Conservation (phyloP, 1,284 basidiomycete genomes). For the Cryptococcus sp. region DNA sequence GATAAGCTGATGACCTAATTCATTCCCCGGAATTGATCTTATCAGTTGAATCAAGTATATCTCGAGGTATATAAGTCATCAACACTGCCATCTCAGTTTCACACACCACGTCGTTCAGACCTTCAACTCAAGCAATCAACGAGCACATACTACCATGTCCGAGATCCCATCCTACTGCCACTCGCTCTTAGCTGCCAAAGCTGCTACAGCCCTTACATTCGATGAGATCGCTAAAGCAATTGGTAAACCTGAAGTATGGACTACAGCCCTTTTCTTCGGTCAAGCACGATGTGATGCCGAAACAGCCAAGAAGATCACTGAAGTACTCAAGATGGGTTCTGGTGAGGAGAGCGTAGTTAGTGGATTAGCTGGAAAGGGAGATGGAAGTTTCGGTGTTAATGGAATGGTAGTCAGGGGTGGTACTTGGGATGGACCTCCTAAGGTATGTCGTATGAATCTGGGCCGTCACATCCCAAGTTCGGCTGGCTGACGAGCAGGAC, state of each 20-base stretch:
- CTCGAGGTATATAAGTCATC: no score
- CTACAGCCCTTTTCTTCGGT: constrained; percentile 81
- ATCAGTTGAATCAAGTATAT: no score
- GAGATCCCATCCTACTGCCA: constrained; percentile 23
- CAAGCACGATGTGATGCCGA: constrained; percentile 66
- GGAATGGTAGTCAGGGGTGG: constrained; percentile 34
- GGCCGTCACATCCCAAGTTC: no score
- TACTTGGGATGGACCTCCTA: constrained; percentile 39
- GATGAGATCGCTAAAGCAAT: constrained; percentile 65
- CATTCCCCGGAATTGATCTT: no score
- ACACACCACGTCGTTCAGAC: no score
- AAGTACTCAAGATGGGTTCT: constrained; percentile 52
- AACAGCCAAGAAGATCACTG: constrained; percentile 66
- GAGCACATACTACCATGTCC: constrained; percentile 3
- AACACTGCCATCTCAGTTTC: no score
- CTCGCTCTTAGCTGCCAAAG: constrained; percentile 24
- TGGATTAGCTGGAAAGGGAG: constrained; percentile 21
- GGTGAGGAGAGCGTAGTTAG: constrained; percentile 10
- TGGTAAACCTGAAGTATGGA: constrained; percentile 78
- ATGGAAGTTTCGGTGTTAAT: constrained; percentile 23
- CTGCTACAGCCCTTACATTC: constrained; percentile 61
- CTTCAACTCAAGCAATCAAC: no score
- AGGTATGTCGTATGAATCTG: constrained; percentile 19
- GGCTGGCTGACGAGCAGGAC: constrained; percentile 49
- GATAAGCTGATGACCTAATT: no score